Evolutionary conservation across 1,284 basidiomycete genomes (phyloP).

Genomic region (Amylostereum areolatum): DNA sequence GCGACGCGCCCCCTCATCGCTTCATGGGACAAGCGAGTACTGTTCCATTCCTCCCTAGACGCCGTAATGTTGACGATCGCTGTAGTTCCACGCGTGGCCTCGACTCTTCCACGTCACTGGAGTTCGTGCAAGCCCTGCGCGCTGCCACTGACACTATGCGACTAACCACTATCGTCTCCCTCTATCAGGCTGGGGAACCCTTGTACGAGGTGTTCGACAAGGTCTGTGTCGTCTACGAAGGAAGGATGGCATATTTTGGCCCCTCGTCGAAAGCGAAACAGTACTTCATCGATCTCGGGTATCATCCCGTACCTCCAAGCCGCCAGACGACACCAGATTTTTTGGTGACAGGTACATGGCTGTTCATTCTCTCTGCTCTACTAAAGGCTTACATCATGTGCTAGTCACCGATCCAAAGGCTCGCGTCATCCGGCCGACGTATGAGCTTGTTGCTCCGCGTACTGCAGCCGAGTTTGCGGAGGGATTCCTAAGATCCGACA

Average conservation of each 20-base stretch:
- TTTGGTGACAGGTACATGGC: slow-evolving; percentile 20
- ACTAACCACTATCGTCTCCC: slow-evolving; percentile 56
- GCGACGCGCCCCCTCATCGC: slow-evolving; percentile 6
- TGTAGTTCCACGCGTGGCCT: slow-evolving; percentile 64
- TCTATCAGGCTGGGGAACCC: slow-evolving; percentile 59
- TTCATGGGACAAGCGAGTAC: no score
- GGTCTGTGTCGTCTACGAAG: slow-evolving; percentile 64
- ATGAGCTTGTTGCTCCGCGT: slow-evolving; percentile 43
- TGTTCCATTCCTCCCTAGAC: no score
- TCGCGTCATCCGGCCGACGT: slow-evolving; percentile 45
- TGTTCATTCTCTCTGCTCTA: no score
- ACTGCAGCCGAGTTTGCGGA: slow-evolving; percentile 57
- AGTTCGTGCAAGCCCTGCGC: slow-evolving; percentile 35
- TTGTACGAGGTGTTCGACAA: slow-evolving; percentile 62
- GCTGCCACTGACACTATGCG: slow-evolving; percentile 47
- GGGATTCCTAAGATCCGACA: no score
- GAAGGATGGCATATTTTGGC: slow-evolving; percentile 70
- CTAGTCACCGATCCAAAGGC: slow-evolving; percentile 51
- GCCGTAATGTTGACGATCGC: no score
- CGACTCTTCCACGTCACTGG: slow-evolving; percentile 67
- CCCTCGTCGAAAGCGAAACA: slow-evolving; percentile 48
- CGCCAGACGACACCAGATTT: slow-evolving; percentile 69
- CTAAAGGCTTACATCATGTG: no score
- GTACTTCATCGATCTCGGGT: slow-evolving; percentile 71
- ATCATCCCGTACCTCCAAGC: slow-evolving; percentile 34